Conservation (phyloP, 2,329 filamentous ascomycete genomes). For the Arthroderma uncinatum region DNA sequence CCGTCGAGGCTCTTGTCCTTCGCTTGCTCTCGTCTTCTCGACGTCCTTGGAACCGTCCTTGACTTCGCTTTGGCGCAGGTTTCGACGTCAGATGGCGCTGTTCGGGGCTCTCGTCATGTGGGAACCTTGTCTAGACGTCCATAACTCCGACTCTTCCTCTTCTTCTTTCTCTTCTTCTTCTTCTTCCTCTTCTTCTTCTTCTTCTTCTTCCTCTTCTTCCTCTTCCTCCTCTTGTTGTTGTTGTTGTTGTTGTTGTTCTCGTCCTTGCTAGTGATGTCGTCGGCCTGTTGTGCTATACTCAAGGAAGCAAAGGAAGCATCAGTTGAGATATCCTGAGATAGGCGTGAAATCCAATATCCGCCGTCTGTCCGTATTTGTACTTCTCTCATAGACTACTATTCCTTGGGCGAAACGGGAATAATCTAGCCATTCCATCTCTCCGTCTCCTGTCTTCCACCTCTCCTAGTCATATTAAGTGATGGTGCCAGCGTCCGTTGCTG, state of each 20-base stretch:
- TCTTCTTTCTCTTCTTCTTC: not conserved
- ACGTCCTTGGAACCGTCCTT: too few species aligned
- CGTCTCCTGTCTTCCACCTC: not conserved
- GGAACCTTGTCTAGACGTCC: not conserved
- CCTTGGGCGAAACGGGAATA: not conserved
- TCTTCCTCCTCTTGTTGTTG: not conserved
- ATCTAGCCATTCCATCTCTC: not conserved
- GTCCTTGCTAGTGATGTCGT: not conserved
- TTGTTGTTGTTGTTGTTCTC: not conserved
- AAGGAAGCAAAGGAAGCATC: too few species aligned
- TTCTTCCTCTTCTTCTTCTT: not conserved
- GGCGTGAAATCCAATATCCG: not conserved
- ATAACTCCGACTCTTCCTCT: not conserved
- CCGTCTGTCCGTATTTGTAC: not conserved
- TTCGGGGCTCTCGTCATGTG: not conserved
- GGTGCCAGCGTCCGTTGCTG: not conserved
- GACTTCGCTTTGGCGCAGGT: not conserved
- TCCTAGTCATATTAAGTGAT: not conserved
- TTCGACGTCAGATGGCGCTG: too few species aligned
- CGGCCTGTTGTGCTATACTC: not conserved
- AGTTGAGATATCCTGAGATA: not conserved
- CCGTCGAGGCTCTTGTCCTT: not conserved
- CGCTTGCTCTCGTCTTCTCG: too few species aligned
- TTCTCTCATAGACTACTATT: not conserved
- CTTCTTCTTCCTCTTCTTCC: not conserved